Conservation (phyloP, 768 basidiomycete species). For the Psilocybe sp. region DNA sequence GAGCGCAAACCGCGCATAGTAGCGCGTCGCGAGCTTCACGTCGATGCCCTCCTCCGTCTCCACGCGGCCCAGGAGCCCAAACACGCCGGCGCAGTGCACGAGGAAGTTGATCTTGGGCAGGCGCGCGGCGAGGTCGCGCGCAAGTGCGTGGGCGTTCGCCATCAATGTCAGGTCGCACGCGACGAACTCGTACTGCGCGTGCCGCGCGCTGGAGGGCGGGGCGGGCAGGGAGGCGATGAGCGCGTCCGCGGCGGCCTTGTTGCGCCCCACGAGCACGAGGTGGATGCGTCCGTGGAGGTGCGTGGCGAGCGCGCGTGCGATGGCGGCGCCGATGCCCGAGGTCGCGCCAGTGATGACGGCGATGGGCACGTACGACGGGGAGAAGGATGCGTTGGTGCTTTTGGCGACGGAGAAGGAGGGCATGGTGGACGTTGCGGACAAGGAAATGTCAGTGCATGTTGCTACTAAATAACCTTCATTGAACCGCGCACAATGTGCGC, state of each 20-base stretch:
- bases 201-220: not conserved
- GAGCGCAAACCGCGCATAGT: slow-evolving; percentile 38
- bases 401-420: slow-evolving; percentile 17
- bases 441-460: too few species aligned
- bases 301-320: slow-evolving; percentile 31
- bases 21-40: slow-evolving; percentile 33
- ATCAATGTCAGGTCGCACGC: slow-evolving; percentile 38
- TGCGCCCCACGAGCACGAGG: slow-evolving; percentile 40
- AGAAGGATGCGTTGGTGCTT: slow-evolving; percentile 21
- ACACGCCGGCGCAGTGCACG: slow-evolving; percentile 32
- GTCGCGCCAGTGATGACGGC: slow-evolving; percentile 26
- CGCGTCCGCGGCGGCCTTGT: slow-evolving; percentile 32
- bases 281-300: slow-evolving; percentile 39
- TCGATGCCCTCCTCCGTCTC: slow-evolving; percentile 44
- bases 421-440: slow-evolving; percentile 9
- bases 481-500: too few species aligned
- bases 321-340: slow-evolving; percentile 31
- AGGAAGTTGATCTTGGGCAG: slow-evolving; percentile 40
- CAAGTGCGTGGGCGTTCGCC: slow-evolving; percentile 32
- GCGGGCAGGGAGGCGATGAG: slow-evolving; percentile 28
- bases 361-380: slow-evolving; percentile 20
- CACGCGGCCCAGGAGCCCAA: slow-evolving; percentile 26
- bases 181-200: slow-evolving; percentile 31
- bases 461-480: too few species aligned
- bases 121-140: slow-evolving; percentile 24